Evolutionary conservation across 805 yeast species (phyloP), one percentile per base, ranked within the genome.

Genomic region (Wickerhamomyces hampshirensis): DNA sequence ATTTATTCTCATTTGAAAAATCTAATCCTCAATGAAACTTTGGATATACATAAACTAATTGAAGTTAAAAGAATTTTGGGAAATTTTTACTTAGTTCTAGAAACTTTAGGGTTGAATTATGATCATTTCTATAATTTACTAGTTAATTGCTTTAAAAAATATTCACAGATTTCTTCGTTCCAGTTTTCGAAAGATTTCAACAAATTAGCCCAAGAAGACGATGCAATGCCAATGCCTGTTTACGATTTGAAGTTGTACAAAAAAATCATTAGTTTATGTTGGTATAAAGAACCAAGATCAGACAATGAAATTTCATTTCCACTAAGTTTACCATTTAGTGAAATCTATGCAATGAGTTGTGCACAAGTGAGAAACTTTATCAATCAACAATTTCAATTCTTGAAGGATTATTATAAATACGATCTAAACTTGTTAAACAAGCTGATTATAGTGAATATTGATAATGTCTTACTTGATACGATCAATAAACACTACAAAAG

Each of bases 331-430:
- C 97, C 98, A 12, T 93, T 91, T 53, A 85, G 96, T 35, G 83
- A 84, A 38, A 77, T 87, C 41, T 89, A 87, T 51, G 89, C 95
- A 18, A 82, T 86, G 62, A 77, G 87, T 23, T 91, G 97, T 59
- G 75, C 86, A 17, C 79, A 84, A 26, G 59, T 85, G 14, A 70
- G 86, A 37, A 71, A 77, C 13, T 76, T 84, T 27, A 70, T 89
- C 15, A 69, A 73, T 19, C 77, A 77, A 40, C 70, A 84, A 34
- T 66, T 75, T n/a, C 62, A 66, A 14, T 93, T 89, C 51, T 60
- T 84, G 28, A 75, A 74, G 33, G 79, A 78, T 46, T 81, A 79
- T 51, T 73, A 72, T 43, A 79, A 80, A 45, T 82, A 75, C 44
- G 73, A 77, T 28, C 67, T 79, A 15, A 75, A 73, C 23, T 63